Conservation (phyloP, 495 filamentous ascomycete genomes). For the Lentithecium fluviatile region DNA sequence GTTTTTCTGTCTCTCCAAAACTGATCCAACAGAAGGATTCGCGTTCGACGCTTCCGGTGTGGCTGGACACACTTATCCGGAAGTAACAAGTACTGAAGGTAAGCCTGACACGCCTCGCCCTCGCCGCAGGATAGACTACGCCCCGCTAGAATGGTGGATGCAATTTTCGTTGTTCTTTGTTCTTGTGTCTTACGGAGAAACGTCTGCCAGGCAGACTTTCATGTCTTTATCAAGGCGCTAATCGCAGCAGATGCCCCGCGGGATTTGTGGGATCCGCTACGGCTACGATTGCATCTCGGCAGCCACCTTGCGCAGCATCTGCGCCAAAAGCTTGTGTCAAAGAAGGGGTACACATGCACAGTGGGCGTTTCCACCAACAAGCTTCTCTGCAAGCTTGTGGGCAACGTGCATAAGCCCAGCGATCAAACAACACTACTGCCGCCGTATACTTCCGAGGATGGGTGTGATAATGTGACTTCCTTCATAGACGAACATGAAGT, state of each 20-base stretch:
- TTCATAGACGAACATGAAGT: constrained; percentile 80
- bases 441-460: constrained; percentile 47
- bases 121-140: too few relatives aligned
- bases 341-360: constrained; percentile 81
- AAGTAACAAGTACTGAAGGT: constrained; percentile 10
- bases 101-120: constrained; percentile 17
- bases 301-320: constrained; percentile 73
- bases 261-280: constrained; percentile 24
- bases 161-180: too few relatives aligned
- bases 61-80: constrained; percentile 59
- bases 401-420: constrained; percentile 80
- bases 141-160: too few relatives aligned
- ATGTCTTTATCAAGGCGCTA: too few relatives aligned
- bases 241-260: constrained; percentile 4
- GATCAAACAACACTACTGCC: constrained; percentile 80
- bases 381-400: constrained; percentile 77
- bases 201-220: not conserved
- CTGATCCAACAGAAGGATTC: constrained; percentile 79
- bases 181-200: too few relatives aligned
- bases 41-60: constrained; percentile 66
- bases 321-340: constrained; percentile 65
- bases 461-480: constrained; percentile 50
- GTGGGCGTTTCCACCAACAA: constrained; percentile 89
- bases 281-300: constrained; percentile 39
- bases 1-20: constrained; percentile 75